Base-by-base conservation (phyloP, 176 grass and related monocot species). In the Zoysia pacifica region DNA sequence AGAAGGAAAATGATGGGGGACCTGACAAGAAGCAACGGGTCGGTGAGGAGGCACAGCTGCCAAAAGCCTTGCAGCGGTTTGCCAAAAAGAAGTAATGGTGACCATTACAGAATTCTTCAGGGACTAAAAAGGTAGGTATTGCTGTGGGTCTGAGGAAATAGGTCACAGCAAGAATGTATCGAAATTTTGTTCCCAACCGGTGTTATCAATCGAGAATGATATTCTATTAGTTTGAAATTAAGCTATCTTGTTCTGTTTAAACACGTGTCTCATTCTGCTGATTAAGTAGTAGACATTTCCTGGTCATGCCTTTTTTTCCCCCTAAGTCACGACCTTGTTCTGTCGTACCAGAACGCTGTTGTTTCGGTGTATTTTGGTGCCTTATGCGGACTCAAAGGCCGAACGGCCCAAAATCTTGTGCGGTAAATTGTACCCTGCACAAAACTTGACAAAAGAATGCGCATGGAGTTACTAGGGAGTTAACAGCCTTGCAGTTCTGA, bases 1-100 rank as follows among this genome's bases (percentile, higher is more conserved):
- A 68, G 7, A 87, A 54, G 5, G 79, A 88, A 20, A 36, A 69
- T 28, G 12, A 72, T 8, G 69, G 53, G 9, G 71, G 52, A 4
- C 83, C 86, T 9, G 76, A 19, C 4, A 92, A 94, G 86, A 98
- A 89, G 72, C 90, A 84, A 28, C 81, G 83, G 16, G 15, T 78
- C 2, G 44, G 55, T 0, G 79, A 90, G 14, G 72, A 62, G 40
- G 51, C 38, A 2, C 64, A 85, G 73, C 77, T 98, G 64, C 96
- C 92, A 2, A 94, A 89, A 70, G 78, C 96, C 39, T 78, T 93
- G 84, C 90, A 93, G 78, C 81, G 90, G 48, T 94, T 94, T 77
- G 83, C 82, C 54, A 87, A 70, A 54, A 89, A 91, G 19, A 85
- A 63, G n/a, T 69, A 83, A 52, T 67, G 58, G 43, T 85, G 49